These are phyloP conservation scores for Hansenula sp. DNA, from an alignment of 1,139 yeast species.

Conservation along the genomic window DNA sequence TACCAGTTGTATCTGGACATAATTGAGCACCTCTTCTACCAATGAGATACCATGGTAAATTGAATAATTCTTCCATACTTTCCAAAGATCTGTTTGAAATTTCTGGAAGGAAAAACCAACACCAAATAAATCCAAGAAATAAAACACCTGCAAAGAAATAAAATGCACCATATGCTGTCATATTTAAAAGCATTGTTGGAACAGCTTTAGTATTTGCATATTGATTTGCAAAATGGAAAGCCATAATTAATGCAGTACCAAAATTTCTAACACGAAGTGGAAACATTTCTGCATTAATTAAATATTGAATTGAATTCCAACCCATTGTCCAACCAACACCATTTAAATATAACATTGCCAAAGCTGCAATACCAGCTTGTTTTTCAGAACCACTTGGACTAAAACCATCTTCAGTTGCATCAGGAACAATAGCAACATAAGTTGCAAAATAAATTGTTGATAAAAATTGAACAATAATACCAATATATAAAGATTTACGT, in stretches of 20 bases:
- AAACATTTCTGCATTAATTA: constrained; percentile 54
- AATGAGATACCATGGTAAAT: constrained; percentile 53
- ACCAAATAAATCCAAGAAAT: constrained; percentile 39
- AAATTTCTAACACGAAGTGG: constrained; percentile 51
- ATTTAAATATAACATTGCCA: constrained; percentile 47
- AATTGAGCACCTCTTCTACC: constrained; percentile 49
- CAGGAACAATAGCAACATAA: constrained; percentile 43
- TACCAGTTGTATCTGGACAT: constrained; percentile 37
- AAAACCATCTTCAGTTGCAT: constrained; percentile 31
- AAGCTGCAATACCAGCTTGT: constrained; percentile 44
- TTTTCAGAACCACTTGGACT: constrained; percentile 29
- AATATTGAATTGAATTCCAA: constrained; percentile 55
- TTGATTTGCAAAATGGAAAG: constrained; percentile 54
- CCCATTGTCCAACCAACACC: constrained; percentile 65
- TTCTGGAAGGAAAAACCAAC: constrained; percentile 47
- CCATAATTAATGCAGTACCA: constrained; percentile 53
- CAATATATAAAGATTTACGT: constrained; percentile 37
- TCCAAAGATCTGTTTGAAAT: constrained; percentile 51
- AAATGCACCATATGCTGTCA: constrained; percentile 51
- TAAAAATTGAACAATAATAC: constrained; percentile 32
- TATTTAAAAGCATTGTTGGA: constrained; percentile 45
- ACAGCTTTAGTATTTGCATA: constrained; percentile 57
- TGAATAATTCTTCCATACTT: constrained; percentile 58
- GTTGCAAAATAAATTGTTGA: constrained; percentile 36
- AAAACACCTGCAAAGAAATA: constrained; percentile 47